Percentiles rank a stretch among this genome's conserved stretches.
Conservation (phyloP, 306 rosid genomes). For the Rosa multiflora region DNA sequence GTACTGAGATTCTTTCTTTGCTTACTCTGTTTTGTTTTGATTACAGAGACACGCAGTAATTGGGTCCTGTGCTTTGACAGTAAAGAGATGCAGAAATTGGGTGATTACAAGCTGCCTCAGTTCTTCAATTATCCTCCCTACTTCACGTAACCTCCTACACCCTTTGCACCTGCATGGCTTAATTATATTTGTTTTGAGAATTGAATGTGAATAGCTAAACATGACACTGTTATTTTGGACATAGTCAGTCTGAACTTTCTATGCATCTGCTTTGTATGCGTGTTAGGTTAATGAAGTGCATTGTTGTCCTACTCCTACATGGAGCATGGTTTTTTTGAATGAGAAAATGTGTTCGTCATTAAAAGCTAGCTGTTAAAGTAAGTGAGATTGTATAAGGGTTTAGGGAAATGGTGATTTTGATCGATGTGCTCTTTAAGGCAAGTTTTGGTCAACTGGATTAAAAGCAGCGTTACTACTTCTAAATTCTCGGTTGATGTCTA, state of each 20-base stretch:
- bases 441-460: neutral
- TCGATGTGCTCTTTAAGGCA: neutral
- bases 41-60: too few relatives aligned
- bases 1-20: too few relatives aligned
- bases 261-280: neutral
- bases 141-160: slow-evolving; percentile 62
- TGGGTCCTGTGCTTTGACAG: too few relatives aligned
- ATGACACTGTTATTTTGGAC: neutral
- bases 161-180: neutral
- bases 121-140: slow-evolving; percentile 97
- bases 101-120: slow-evolving; percentile 83
- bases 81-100: slow-evolving; percentile 72
- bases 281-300: neutral
- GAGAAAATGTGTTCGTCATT: neutral
- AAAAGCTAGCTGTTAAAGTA: neutral
- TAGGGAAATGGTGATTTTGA: neutral
- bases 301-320: neutral
- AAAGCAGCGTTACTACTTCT: neutral
- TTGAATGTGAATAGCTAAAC: neutral
- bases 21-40: neutral
- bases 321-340: neutral
- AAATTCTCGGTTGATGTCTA: too few relatives aligned
- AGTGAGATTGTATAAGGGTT: neutral
- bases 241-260: neutral
- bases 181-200: neutral